These are phyloP conservation scores for Neurospora sp. DNA, from an alignment of 495 filamentous ascomycete genomes.

Conservation along the genomic window DNA sequence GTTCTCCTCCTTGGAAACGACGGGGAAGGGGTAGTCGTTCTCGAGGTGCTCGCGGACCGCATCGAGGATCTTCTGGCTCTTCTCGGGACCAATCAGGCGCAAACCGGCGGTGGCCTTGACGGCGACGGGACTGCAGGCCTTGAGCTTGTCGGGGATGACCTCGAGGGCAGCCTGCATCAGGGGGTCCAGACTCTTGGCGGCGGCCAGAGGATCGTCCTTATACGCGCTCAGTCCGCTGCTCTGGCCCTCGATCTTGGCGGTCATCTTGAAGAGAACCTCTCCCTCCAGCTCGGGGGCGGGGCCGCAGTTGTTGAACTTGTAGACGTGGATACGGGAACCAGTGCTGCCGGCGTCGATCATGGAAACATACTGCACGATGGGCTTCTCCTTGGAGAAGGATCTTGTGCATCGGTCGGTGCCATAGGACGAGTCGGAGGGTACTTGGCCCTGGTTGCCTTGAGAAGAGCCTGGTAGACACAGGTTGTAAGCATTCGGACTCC, in stretches of 20 bases:
- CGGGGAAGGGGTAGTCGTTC: conserved; percentile 83
- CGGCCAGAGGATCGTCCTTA: conserved; percentile 70
- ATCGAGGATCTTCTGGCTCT: conserved; percentile 72
- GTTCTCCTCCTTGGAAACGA: conserved; percentile 71
- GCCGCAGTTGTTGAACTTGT: conserved; percentile 98
- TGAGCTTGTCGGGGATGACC: conserved; percentile 76
- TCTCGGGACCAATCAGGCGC: conserved; percentile 71
- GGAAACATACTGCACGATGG: conserved; percentile 89
- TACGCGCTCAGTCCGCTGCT: conserved; percentile 80
- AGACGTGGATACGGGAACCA: conserved; percentile 95
- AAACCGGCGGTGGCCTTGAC: conserved; percentile 96
- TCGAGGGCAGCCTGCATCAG: conserved; percentile 78
- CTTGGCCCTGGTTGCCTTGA: conserved; percentile 32
- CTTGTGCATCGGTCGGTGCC: conserved; percentile 67
- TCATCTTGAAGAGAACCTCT: conserved; percentile 79
- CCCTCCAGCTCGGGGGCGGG: conserved; percentile 86
- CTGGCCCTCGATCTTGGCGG: conserved; percentile 59
- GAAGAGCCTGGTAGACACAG: not conserved
- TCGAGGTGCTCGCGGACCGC: conserved; percentile 80
- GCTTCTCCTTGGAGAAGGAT: conserved; percentile 74
- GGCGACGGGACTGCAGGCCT: conserved; percentile 78
- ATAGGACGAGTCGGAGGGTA: conserved; percentile 47
- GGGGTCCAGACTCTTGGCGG: conserved; percentile 79
- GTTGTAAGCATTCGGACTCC: not conserved
- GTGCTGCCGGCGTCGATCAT: conserved; percentile 99